These are phyloP conservation scores for Clonostachys chloroleuca DNA, from an alignment of 2,329 filamentous ascomycete species.

Conservation along the genomic window DNA sequence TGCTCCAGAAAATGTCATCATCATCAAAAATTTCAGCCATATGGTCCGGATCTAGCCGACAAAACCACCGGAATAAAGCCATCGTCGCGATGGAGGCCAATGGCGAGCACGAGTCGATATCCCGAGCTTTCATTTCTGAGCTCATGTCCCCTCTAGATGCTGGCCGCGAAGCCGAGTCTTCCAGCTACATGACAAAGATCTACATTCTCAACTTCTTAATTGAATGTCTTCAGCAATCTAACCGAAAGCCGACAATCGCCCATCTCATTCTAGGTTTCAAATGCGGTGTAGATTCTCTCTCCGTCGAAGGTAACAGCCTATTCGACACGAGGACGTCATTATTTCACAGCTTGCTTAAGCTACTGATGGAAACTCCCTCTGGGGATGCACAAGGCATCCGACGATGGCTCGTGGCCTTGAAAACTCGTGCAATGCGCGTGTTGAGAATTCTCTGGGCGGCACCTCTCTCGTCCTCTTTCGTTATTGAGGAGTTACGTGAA, in stretches of 20 bases:
- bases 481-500: slow-evolving; percentile 74
- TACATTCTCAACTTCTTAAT: slow-evolving; percentile 84
- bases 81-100: slow-evolving; percentile 84
- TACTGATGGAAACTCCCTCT: slow-evolving; percentile 67
- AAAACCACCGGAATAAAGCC: slow-evolving; percentile 72
- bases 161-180: slow-evolving; percentile 63
- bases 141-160: slow-evolving; percentile 67
- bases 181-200: slow-evolving; percentile 77
- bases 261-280: slow-evolving; percentile 87
- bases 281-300: slow-evolving; percentile 67
- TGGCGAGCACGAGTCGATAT: slow-evolving; percentile 75
- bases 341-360: slow-evolving; percentile 74
- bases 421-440: slow-evolving; percentile 66
- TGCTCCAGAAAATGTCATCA: slow-evolving; percentile 82
- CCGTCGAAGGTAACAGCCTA: slow-evolving; percentile 61
- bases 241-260: slow-evolving; percentile 78
- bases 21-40: slow-evolving; percentile 76
- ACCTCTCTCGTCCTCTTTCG: slow-evolving; percentile 68
- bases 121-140: slow-evolving; percentile 66
- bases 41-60: slow-evolving; percentile 56
- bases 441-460: slow-evolving; percentile 81
- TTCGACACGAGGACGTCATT: slow-evolving; percentile 72
- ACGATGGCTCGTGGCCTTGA: slow-evolving; percentile 66
- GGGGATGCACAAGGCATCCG: slow-evolving; percentile 56
- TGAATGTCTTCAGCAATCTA: slow-evolving; percentile 70